Conservation (phyloP, 2,329 filamentous ascomycete genomes). For the Knufia petricola region DNA sequence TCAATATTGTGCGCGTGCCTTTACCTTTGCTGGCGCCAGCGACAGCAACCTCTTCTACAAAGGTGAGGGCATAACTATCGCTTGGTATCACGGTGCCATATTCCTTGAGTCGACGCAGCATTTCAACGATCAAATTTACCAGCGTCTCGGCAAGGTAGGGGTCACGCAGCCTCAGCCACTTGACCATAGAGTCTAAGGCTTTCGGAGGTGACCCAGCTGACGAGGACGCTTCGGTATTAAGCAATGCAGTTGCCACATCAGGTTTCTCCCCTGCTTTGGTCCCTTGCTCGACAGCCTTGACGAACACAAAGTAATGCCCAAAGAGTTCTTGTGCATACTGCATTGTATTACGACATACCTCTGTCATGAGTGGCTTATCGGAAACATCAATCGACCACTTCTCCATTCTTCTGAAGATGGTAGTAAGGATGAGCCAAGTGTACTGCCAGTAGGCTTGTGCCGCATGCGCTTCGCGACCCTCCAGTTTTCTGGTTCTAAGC, state of each 20-base stretch:
- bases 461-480: slow-evolving; percentile 52
- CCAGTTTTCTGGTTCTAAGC: slow-evolving; percentile 46
- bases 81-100: slow-evolving; percentile 33
- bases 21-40: slow-evolving; percentile 30
- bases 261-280: slow-evolving; percentile 31
- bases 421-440: slow-evolving; percentile 71
- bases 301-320: slow-evolving; percentile 73
- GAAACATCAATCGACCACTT: slow-evolving; percentile 62
- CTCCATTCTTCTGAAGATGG: slow-evolving; percentile 75
- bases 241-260: slow-evolving; percentile 48
- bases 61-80: slow-evolving; percentile 55
- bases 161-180: slow-evolving; percentile 85
- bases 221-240: slow-evolving; percentile 24
- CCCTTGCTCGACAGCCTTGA: slow-evolving; percentile 53
- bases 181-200: slow-evolving; percentile 61
- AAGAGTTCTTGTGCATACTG: slow-evolving; percentile 82
- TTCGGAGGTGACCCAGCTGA: slow-evolving; percentile 43
- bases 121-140: slow-evolving; percentile 72
- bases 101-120: slow-evolving; percentile 64
- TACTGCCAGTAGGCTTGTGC: slow-evolving; percentile 73
- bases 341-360: slow-evolving; percentile 92
- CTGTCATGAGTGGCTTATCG: slow-evolving; percentile 70
- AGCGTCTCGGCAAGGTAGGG: slow-evolving; percentile 73
- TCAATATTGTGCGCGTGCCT: slow-evolving; percentile 67
- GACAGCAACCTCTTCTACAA: slow-evolving; percentile 47